Evolutionary conservation across 75 land plant genomes (phyloP), one percentile per base, ranked within the genome.

Genomic region (Cryptomeria japonica): DNA sequence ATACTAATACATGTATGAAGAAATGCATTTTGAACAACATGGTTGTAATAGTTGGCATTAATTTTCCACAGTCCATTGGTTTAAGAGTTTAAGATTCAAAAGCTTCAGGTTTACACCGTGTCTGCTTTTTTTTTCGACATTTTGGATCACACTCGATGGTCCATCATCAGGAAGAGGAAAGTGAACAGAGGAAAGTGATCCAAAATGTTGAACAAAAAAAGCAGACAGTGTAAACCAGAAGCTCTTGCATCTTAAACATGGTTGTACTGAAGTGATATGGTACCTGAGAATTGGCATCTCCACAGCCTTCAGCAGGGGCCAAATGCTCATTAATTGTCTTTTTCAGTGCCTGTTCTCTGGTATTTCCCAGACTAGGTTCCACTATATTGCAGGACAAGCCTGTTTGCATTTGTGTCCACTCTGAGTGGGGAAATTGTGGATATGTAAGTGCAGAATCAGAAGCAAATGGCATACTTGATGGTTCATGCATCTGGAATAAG

Each of bases 241-340:
- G 3, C 44, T 42, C 44, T 42, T 1, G 3, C 3, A 42, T 2
- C 3, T 2, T 42, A 2, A 9, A 44, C 84, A 82, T 82, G 49
- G 28, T 82, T 46, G 53, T 44, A 46, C 3, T 82, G 31, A 10
- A 82, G 5, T 46, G 51, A 82, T 82, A 82, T 46, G 32, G 37
- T 87, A 87, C 91, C 90, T 90, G 91, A 79, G 89, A 5, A 28
- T 61, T 34, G 44, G 92, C 28, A 44, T 90, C 92, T 78, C 83
- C 73, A 87, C 86, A 90, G 41, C 38, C 86, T 37, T 90, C 89
- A 42, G 79, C 42, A 42, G 68, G 70, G 31, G 92, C 5, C 49
- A 82, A 28, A 46, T 46, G 46, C 22, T n/a, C 84, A 82, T 44
- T 82, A 4, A 44, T 82, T 82, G n/a, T n/a, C 32, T 41, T 82